Conservation (phyloP, 345 rosid species). For the Eucalyptus urophylla region DNA sequence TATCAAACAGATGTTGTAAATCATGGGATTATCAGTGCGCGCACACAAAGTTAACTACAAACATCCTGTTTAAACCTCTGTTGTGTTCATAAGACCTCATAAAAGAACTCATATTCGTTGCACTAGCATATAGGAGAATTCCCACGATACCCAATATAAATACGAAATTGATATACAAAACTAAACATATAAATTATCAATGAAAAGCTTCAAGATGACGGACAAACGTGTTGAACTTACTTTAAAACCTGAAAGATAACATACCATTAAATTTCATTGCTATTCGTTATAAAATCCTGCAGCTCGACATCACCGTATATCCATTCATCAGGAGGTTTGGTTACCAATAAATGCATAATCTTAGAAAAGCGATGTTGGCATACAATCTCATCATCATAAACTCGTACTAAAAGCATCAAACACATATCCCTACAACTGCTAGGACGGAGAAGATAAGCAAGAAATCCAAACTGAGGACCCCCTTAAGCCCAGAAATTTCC, state of each 20-base stretch:
- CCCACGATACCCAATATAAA: background rate
- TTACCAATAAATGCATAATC: background rate
- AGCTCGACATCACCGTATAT: background rate
- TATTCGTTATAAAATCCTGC: background rate
- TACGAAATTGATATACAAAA: background rate
- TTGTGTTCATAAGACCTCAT: background rate
- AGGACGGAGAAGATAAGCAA: background rate
- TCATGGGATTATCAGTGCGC: background rate
- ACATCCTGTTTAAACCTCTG: background rate
- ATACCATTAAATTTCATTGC: background rate
- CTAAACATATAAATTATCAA: background rate
- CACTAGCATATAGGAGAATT: background rate
- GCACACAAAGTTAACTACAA: background rate
- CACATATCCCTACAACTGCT: background rate
- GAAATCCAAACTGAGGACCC: background rate
- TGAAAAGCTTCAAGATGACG: background rate
- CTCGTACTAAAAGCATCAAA: background rate
- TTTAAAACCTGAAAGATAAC: background rate
- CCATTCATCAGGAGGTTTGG: background rate
- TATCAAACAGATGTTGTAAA: background rate
- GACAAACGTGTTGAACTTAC: background rate
- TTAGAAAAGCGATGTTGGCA: background rate
- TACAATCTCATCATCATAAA: background rate
- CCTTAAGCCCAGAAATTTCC: background rate
- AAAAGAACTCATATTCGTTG: background rate